Evolutionary conservation across 2,329 filamentous ascomycete genomes (phyloP), one percentile per base, ranked within the genome.

Genomic region (Dryadomyces sulphureus): DNA sequence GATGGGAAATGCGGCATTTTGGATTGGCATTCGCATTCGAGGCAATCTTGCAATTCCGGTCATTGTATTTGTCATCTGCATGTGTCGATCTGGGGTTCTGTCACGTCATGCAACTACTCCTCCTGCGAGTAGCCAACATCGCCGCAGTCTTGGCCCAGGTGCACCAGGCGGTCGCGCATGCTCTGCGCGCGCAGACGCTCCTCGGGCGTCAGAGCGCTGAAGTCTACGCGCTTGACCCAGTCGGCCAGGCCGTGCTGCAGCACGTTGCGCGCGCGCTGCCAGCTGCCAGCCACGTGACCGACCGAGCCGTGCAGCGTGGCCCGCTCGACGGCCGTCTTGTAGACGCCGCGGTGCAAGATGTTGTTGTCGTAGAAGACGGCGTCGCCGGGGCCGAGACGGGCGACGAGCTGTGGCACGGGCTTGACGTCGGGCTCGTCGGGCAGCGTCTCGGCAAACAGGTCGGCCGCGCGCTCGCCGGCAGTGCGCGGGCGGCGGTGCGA

Each of bases 301-400:
- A 84, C 81, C 46, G 76, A 81, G 7, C 82, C 82, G 60, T 87
- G 82, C 55, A 87, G 62, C 49, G 81, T 86, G 68, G 81, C 72
- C 21, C 83, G 65, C 62, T 85, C 79, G 53, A 65, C 72, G 1
- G 35, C 55, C 12, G 63, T 62, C 52, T 71, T 65, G 59, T 87
- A 88, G 24, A 75, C 75, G 1, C 82, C 83, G 4, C 82, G 67
- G 56, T 87, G 83, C 51, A 93, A 60, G 52, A 94, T 93, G 60
- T 94, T 93, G 58, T 89, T 93, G 61, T 94, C 79, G 59, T 94
- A 94, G 56, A 94, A 94, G 38, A 84, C 84, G 16, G 83, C 77
- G 62, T 94, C 87, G 0, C 87, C 87, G 0, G 85, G 72, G 51
- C 73, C 65, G 50, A 93, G 66, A 57, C 67, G 57, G 16, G 93